These are phyloP conservation scores for Francoa sonchifolia DNA, from an alignment of 441 rosid genomes.

Conservation along the genomic window DNA sequence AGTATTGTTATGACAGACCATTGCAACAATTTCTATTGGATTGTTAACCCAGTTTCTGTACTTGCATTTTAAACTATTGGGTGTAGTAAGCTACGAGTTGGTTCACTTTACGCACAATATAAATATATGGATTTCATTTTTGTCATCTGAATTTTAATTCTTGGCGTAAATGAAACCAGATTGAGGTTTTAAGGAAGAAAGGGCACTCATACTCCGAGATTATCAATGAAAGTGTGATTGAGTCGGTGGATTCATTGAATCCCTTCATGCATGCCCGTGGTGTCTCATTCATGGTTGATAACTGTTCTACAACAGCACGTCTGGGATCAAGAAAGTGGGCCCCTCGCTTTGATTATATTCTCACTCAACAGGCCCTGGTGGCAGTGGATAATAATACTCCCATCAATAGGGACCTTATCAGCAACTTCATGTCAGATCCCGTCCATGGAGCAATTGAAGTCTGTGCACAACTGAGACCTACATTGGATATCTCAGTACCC, in stretches of 20 bases:
- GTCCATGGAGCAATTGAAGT: slow-evolving; percentile 87
- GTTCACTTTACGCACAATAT: too few species aligned
- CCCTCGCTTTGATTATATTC: slow-evolving; percentile 68
- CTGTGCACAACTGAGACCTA: slow-evolving; percentile 75
- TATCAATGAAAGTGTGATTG: slow-evolving; percentile 81
- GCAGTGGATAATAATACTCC: slow-evolving; percentile 52
- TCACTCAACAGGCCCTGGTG: slow-evolving; percentile 76
- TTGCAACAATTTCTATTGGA: not conserved
- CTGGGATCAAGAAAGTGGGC: slow-evolving; percentile 95
- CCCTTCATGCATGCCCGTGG: slow-evolving; percentile 96
- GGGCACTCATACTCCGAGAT: slow-evolving; percentile 89
- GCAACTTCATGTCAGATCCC: slow-evolving; percentile 78
- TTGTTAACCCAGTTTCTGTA: too few species aligned
- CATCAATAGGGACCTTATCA: slow-evolving; percentile 62
- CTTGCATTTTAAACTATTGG: too few species aligned
- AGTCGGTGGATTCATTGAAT: slow-evolving; percentile 74
- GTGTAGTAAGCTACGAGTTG: too few species aligned
- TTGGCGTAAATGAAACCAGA: too few species aligned
- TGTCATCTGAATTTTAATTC: too few species aligned
- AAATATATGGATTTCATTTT: too few species aligned
- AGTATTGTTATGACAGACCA: too few species aligned
- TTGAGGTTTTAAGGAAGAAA: slow-evolving; percentile 84
- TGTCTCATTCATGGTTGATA: slow-evolving; percentile 93
- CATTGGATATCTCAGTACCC: slow-evolving; percentile 79
- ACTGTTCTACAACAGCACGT: slow-evolving; percentile 91